phyloP scores from a whole-genome alignment of 2,329 filamentous ascomycete genomes.

The Ramularia endophylla region DNA sequence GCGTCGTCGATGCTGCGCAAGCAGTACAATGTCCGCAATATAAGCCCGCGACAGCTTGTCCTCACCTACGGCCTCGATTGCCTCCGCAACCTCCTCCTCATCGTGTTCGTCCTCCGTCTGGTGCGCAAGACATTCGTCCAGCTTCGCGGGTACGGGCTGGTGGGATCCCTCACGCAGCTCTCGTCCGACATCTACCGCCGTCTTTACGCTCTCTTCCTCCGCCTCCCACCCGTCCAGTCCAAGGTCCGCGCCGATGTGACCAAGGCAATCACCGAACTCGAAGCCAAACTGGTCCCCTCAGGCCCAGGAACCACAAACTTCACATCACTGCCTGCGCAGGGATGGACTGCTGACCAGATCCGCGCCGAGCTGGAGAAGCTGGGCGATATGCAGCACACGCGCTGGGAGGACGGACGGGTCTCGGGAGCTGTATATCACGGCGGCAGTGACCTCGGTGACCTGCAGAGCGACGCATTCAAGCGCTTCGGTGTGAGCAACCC shows the following conservation, averaged over 20 bases:
- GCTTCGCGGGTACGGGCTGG: conserved; percentile 78
- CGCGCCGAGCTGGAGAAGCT: conserved; percentile 73
- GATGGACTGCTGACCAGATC: conserved; percentile 73
- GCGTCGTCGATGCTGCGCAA: conserved; percentile 15
- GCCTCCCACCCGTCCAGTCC: conserved; percentile 75
- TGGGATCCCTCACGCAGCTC: conserved; percentile 70
- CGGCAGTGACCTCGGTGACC: conserved; percentile 68
- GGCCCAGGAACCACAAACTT: conserved; percentile 67
- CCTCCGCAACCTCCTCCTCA: conserved; percentile 79
- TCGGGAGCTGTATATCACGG: conserved; percentile 96
- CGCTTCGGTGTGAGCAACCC: conserved; percentile 95
- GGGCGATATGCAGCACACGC: conserved; percentile 82
- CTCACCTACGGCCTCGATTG: conserved; percentile 23
- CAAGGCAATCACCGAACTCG: conserved; percentile 72
- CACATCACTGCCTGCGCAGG: conserved; percentile 71
- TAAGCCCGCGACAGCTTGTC: conserved; percentile 20
- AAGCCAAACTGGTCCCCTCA: conserved; percentile 73
- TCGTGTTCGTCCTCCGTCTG: conserved; percentile 81
- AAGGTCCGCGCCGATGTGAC: conserved; percentile 80
- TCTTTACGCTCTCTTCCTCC: conserved; percentile 79
- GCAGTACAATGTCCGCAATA: conserved; percentile 17
- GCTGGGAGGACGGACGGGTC: conserved; percentile 94
- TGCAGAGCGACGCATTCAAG: conserved; percentile 90
- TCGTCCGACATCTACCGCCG: conserved; percentile 67
- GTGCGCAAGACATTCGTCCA: conserved; percentile 75